Evolutionary conservation across 139 green algal genomes (phyloP), one percentile per base, ranked within the genome.

Genomic region (Gonium pectorale): DNA sequence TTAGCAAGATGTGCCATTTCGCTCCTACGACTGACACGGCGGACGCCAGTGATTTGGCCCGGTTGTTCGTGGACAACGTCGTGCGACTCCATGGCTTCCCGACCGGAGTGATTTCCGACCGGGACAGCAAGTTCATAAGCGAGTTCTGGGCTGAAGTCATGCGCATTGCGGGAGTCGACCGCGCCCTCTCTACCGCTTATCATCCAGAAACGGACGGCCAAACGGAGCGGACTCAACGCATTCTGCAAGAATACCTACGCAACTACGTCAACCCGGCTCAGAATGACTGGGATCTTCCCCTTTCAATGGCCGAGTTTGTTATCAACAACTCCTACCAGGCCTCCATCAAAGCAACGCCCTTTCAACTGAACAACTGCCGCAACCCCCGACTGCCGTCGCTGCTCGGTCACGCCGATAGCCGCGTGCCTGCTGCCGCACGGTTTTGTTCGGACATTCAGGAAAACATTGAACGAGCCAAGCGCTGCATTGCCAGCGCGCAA

Each of bases 191-290:
- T 3, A 68, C 79, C 15, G 41, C 56, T 3, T 90, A 64, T 79
- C 79, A 87, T 33, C 86, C 79, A 8, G 70, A 77, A 35, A 75
- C 54, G 33, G 91, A 96, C 81, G 94, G 94, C 0, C 90, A 96
- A 70, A 94, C 90, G 13, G 94, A 96, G 46, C 88, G 90, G n/a
- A 82, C 81, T 0, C 93, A 95, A 54, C 83, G 90, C 0, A 56
- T 86, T 0, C 33, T 95, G 3, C 81, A 96, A 54, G 92, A 96
- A 11, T 87, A 91, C 66, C 66, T 96, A 1, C 56, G 90, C 15
- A 43, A 85, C 21, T 93, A 88, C 62, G 67, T 73, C 3, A 54
- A 46, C 40, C 67, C 67, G 3, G 22, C 38, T 2, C 79, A 89
- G 49, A 62, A 64, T 27, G 79, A 94, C 46, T 96, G 92, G 92